Evolutionary conservation across 306 rosid genomes (phyloP).

Genomic region (Erythrophleum fordii): DNA sequence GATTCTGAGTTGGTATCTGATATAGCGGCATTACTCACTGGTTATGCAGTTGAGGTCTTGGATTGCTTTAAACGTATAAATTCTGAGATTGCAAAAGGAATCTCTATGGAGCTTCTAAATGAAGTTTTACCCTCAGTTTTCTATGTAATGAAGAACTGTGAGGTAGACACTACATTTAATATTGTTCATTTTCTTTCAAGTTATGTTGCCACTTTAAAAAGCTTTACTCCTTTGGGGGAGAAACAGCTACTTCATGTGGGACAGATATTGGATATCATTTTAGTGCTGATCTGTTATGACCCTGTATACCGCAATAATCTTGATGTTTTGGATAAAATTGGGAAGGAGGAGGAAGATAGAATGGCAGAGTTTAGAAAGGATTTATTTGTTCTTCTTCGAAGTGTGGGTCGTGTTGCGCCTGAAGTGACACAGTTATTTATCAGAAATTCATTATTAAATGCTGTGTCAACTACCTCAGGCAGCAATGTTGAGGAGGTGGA

Average conservation of each 20-base stretch:
- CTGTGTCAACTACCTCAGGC: constrained; percentile 69
- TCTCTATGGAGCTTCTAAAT: constrained; percentile 61
- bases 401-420: constrained; percentile 68
- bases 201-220: constrained; percentile 79
- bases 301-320: constrained; percentile 71
- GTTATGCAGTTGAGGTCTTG: constrained; percentile 80
- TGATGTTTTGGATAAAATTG: constrained; percentile 79
- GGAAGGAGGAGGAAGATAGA: constrained; percentile 92
- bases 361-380: constrained; percentile 91
- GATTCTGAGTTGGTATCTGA: constrained; percentile 74
- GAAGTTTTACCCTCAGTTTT: constrained; percentile 24
- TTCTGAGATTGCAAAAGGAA: constrained; percentile 76
- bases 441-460: constrained; percentile 66
- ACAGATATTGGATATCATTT: constrained; percentile 88
- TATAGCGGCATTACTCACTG: constrained; percentile 75
- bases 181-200: constrained; percentile 83
- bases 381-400: constrained; percentile 72
- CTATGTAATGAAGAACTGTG: constrained; percentile 71
- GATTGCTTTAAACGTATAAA: constrained; percentile 86
- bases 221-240: constrained; percentile 70
- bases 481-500: constrained; percentile 54
- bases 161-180: constrained; percentile 78
- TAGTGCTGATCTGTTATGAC: constrained; percentile 74
- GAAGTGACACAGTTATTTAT: constrained; percentile 76
- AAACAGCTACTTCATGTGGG: constrained; percentile 75